phyloP scores from a whole-genome alignment of 2,329 filamentous ascomycete genomes.

The Didymella pinodella region DNA sequence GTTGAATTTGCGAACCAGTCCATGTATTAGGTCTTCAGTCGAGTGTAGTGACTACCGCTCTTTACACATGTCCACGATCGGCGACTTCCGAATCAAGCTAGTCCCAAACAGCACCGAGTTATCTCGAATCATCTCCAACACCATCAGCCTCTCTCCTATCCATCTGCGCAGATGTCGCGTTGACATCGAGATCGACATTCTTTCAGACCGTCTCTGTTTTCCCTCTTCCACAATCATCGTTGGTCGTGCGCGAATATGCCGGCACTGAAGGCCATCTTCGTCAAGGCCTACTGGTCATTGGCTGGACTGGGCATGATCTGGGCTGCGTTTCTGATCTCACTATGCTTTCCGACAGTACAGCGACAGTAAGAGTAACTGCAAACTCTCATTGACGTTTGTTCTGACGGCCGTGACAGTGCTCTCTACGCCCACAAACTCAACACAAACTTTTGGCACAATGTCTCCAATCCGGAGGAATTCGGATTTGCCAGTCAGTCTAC shows the following conservation, averaged over 20 bases:
- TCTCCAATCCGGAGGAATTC: constrained; percentile 80
- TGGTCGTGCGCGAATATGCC: constrained; percentile 30
- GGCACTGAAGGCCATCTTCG: constrained; percentile 38
- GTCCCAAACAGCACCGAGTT: constrained; percentile 10
- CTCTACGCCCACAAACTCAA: constrained; percentile 86
- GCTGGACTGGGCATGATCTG: constrained; percentile 69
- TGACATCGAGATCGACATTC: neutral
- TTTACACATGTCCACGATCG: constrained; percentile 8
- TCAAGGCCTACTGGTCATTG: constrained; percentile 50
- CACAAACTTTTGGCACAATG: constrained; percentile 73
- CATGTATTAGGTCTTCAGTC: neutral
- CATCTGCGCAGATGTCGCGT: constrained; percentile 2
- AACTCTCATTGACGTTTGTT: neutral
- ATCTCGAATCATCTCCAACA: constrained; percentile 16
- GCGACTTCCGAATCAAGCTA: constrained; percentile 22
- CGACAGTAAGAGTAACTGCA: constrained; percentile 69
- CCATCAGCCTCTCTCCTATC: constrained; percentile 12
- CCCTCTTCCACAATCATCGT: neutral
- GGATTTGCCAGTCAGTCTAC: constrained; percentile 76
- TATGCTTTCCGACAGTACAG: constrained; percentile 76
- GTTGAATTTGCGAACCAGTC: neutral
- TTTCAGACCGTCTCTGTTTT: neutral
- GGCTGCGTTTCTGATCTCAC: constrained; percentile 68
- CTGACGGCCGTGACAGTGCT: constrained; percentile 61
- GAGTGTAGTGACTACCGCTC: neutral